phyloP scores from a whole-genome alignment of 1,284 basidiomycete species.

The Apiotrichum laibachii region DNA sequence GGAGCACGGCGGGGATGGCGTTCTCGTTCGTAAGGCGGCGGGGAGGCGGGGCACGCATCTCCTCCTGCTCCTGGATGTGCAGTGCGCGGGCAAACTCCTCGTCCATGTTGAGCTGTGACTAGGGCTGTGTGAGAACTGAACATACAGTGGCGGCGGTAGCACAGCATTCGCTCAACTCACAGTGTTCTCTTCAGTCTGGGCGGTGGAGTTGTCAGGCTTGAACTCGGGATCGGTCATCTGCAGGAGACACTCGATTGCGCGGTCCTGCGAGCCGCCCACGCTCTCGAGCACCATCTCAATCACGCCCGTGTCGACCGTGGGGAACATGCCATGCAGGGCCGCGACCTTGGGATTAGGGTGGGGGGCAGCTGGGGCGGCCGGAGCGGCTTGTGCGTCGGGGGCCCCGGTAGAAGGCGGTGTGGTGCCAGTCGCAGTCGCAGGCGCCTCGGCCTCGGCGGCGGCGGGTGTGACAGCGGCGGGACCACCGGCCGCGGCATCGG shows the following conservation, averaged over 20 bases:
- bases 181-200: constrained; percentile 1
- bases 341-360: constrained; percentile 35
- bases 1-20: constrained; percentile 27
- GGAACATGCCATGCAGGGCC: constrained; percentile 45
- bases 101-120: constrained; percentile 48
- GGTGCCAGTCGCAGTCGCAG: background rate
- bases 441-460: background rate
- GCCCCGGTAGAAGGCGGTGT: background rate
- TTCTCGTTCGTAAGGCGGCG: background rate
- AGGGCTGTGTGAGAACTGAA: background rate
- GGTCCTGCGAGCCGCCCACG: constrained; percentile 40
- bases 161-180: background rate
- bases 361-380: background rate
- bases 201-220: constrained; percentile 34
- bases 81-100: constrained; percentile 48
- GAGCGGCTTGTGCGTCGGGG: background rate
- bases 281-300: constrained; percentile 49
- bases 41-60: constrained; percentile 3
- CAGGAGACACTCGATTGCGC: constrained; percentile 47
- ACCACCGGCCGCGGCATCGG: background rate
- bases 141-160: background rate
- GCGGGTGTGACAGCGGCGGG: background rate
- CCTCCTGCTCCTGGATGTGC: constrained; percentile 46
- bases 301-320: constrained; percentile 41
- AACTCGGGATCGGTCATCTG: constrained; percentile 51